These are phyloP conservation scores for Lojkania enalia DNA, from an alignment of 2,329 filamentous ascomycete genomes.

Conservation along the genomic window DNA sequence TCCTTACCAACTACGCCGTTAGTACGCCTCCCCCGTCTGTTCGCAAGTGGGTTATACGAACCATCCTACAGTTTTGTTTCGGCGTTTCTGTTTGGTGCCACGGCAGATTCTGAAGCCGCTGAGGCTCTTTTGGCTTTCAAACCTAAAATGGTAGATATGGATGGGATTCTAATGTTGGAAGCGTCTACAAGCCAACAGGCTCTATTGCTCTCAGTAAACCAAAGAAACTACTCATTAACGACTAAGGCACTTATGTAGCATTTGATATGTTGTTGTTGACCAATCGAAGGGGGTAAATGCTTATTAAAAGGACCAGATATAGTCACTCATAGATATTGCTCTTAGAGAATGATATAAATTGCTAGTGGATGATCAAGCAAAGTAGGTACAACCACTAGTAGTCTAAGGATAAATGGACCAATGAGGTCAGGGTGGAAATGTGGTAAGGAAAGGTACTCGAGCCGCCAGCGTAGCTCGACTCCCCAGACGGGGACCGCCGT, in stretches of 20 bases:
- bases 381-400: no score
- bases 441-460: constrained; percentile 10
- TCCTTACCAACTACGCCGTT: constrained; percentile 12
- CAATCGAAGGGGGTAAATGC: no score
- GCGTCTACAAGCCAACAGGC: constrained; percentile 9
- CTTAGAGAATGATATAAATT: no score
- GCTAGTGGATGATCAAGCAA: no score
- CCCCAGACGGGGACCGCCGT: constrained; percentile 19
- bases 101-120: constrained; percentile 23
- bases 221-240: no score
- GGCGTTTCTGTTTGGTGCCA: constrained; percentile 10
- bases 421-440: not conserved
- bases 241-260: no score
- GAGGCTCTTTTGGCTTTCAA: constrained; percentile 16
- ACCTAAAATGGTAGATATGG: constrained; percentile 10
- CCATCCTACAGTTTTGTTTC: constrained; percentile 1
- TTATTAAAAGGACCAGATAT: no score
- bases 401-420: constrained; percentile 5
- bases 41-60: not conserved
- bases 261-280: no score
- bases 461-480: constrained; percentile 21
- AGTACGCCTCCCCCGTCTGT: not conserved
- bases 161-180: constrained; percentile 6
- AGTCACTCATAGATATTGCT: no score
- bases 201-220: no score